Evolutionary conservation across 768 basidiomycete species (phyloP), one percentile per base, ranked within the genome.

Genomic region (Podaxis pistillaris): DNA sequence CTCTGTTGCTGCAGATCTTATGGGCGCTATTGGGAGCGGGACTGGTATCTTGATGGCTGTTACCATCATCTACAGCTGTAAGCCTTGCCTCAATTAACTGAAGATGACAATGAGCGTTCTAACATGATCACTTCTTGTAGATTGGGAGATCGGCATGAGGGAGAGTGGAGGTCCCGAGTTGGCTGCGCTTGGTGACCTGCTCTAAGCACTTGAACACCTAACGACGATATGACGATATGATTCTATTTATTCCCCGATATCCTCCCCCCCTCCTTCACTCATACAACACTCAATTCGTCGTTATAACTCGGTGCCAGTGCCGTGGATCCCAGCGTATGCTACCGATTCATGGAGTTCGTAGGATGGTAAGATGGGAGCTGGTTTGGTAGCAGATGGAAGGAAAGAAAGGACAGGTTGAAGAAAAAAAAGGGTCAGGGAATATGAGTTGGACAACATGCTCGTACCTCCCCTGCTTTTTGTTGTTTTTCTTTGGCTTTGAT

Each of bases 1-100:
- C 33, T 92, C 90, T 8, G 96, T 99, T 58, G 83, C 87, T 11
- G 96, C 97, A 2, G 96, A 99, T 72, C 76, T 99, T 64, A 90
- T 96, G 82, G 97, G 97, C 58, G 97, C 96, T 2, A 90, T 98
- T 63, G 96, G 96, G 11, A 94, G 91, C 69, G 95, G 95, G 52
- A 96, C 93, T 4, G 93, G 94, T 83, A 97, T 97, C 71, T 81
- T 98, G 66, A 96, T 98, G 94, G 95, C 94, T 36, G 94, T 96
- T 56, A 97, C 96, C 24, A 98, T 95, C 72, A 97, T 98, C 75
- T 97, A 97, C 75, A 90, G 93, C 75, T 94, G 88, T 89, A 72
- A 71, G 87, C 85, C 6, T 56, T 47, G 52, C 28, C 36, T 66
- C 40, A 33, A 33, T 60, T 65, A 1, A 66, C 56, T 26, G 46